phyloP scores from a whole-genome alignment of 2,329 filamentous ascomycete species.

The Catunica adiposa region DNA sequence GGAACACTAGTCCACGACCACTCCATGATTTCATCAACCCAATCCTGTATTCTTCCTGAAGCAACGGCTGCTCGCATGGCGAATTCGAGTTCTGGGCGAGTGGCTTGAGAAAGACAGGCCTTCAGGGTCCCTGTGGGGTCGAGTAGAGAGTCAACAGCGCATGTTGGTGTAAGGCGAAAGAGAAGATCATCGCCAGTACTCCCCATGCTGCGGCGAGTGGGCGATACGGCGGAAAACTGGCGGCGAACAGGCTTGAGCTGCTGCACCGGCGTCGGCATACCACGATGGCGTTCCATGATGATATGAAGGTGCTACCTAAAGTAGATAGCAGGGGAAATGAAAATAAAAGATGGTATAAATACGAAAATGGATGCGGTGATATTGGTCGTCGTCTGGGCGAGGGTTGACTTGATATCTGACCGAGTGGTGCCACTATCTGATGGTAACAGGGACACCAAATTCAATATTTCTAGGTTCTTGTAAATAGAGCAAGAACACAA shows the following conservation, averaged over 20 bases:
- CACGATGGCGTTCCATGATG: conserved; percentile 15
- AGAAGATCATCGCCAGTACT: conserved; percentile 38
- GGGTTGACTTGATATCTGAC: too few relatives aligned
- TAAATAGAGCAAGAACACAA: too few relatives aligned
- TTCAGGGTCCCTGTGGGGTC: conserved; percentile 36
- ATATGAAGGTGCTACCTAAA: background rate
- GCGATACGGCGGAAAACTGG: conserved; percentile 26
- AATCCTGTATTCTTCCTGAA: conserved; percentile 54
- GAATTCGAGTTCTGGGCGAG: conserved; percentile 51
- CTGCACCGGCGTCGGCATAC: conserved; percentile 23
- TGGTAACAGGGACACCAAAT: too few relatives aligned
- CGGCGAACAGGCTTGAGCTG: conserved; percentile 23
- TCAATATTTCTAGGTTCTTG: too few relatives aligned
- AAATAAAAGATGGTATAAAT: background rate
- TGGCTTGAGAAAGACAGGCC: conserved; percentile 44
- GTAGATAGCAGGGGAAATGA: background rate
- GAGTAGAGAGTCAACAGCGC: conserved; percentile 43
- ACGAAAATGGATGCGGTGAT: too few relatives aligned
- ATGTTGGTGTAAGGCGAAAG: conserved; percentile 41
- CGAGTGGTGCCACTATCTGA: too few relatives aligned
- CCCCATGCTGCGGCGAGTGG: conserved; percentile 21
- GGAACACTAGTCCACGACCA: conserved; percentile 40
- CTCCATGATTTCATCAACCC: conserved; percentile 52
- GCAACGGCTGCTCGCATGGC: conserved; percentile 53
- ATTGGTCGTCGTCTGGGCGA: too few relatives aligned